Conservation (phyloP, 164 flowering plant species). For the Annona squamosa region DNA sequence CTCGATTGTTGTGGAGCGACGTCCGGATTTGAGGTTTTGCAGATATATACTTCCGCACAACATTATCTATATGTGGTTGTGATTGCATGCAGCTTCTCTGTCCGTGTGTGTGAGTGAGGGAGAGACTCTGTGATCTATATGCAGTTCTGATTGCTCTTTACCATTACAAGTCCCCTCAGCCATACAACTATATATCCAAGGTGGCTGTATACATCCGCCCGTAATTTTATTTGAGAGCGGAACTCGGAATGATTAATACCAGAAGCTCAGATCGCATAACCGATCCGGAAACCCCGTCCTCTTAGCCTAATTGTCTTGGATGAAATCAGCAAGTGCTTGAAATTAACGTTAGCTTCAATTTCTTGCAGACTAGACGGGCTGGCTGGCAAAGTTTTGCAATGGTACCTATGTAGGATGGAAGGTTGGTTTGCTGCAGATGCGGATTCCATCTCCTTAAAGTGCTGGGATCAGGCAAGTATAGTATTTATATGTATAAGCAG, state of each 20-base stretch:
- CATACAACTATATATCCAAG: too few relatives aligned
- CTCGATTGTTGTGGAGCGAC: slow-evolving; percentile 67
- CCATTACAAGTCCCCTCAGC: too few relatives aligned
- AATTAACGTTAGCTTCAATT: background rate
- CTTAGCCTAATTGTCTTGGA: background rate
- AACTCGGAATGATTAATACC: background rate
- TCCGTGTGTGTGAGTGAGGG: too few relatives aligned
- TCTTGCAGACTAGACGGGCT: slow-evolving; percentile 75
- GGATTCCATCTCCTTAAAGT: slow-evolving; percentile 73
- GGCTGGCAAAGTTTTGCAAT: slow-evolving; percentile 81
- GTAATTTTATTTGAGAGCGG: too few relatives aligned
- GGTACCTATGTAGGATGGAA: slow-evolving; percentile 98
- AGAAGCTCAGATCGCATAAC: background rate
- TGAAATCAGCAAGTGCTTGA: background rate
- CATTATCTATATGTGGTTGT: background rate
- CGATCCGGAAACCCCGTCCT: background rate
- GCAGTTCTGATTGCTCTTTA: too few relatives aligned
- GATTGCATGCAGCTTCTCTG: background rate
- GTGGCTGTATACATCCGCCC: too few relatives aligned
- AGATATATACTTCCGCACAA: too few relatives aligned
- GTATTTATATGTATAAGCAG: too few relatives aligned
- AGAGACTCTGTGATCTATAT: background rate
- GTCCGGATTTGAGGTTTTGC: slow-evolving; percentile 68
- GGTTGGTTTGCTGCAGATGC: slow-evolving; percentile 99
- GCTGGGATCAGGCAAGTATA: slow-evolving; percentile 78